Percentiles rank a stretch among this genome's conserved stretches.
phyloP scores from a whole-genome alignment of 345 rosid genomes.

The Camelina sativa region DNA sequence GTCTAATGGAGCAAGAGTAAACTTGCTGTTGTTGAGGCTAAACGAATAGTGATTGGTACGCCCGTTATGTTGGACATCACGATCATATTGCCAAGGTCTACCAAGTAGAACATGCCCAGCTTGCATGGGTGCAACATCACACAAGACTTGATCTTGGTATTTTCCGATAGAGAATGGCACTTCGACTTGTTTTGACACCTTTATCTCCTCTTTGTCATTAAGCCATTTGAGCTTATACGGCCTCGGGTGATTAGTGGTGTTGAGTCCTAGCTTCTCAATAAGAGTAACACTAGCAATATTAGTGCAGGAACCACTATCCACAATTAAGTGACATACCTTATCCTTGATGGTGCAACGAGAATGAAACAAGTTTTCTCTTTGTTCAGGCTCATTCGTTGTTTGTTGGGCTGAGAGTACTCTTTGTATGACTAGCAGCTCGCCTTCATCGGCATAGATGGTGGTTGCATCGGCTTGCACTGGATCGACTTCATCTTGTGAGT shows the following conservation, averaged over 20 bases:
- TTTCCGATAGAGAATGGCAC: background rate
- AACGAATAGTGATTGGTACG: background rate
- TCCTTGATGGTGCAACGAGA: background rate
- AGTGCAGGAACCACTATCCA: background rate
- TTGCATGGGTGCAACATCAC: background rate
- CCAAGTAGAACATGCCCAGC: background rate
- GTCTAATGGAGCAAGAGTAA: background rate
- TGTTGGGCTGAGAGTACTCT: background rate
- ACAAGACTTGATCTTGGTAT: background rate
- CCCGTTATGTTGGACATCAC: background rate
- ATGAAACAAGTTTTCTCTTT: too few relatives aligned
- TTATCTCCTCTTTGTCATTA: background rate
- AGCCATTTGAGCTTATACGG: background rate
- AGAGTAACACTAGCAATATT: background rate
- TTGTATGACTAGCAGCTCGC: background rate
- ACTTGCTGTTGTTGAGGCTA: background rate
- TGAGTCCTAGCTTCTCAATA: background rate
- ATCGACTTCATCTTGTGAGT: background rate
- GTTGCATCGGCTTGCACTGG: background rate
- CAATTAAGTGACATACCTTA: background rate
- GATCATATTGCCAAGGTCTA: background rate
- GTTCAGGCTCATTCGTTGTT: background rate
- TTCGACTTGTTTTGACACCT: background rate
- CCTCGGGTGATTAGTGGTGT: background rate
- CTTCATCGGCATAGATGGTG: background rate